Evolutionary conservation across 441 rosid genomes (phyloP).

Genomic region (Arabidopsis hybrid): DNA sequence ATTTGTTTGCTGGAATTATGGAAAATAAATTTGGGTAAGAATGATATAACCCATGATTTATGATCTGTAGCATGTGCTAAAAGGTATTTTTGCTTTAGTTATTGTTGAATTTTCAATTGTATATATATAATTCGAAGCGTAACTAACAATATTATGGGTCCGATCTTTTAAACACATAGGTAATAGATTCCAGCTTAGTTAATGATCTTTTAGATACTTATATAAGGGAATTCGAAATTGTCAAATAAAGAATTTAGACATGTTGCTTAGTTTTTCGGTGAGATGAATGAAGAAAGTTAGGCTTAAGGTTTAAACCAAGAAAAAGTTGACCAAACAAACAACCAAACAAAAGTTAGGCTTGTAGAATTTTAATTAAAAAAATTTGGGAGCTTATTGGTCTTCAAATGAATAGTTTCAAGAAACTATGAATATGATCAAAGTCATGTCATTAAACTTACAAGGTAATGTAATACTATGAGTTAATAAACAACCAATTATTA

Average conservation of each 20-base stretch:
- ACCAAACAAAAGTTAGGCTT: constrained; percentile 12
- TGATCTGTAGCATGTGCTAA: constrained; percentile 40
- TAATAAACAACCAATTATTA: not conserved
- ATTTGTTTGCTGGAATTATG: constrained; percentile 23
- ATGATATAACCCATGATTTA: constrained; percentile 34
- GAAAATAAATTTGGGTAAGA: constrained; percentile 12
- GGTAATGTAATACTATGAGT: constrained; percentile 2
- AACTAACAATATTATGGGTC: constrained; percentile 14
- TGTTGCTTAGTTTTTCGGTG: constrained; percentile 3
- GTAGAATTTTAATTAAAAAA: not conserved
- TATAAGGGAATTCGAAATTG: not conserved
- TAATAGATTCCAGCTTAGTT: not conserved
- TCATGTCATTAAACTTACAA: constrained; percentile 15
- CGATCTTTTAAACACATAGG: not conserved
- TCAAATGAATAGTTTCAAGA: not conserved
- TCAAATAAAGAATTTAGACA: constrained; percentile 3
- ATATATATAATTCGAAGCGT: constrained; percentile 20
- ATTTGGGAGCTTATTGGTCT: constrained; percentile 1
- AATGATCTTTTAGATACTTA: not conserved
- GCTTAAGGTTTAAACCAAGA: constrained; percentile 11
- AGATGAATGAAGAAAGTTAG: constrained; percentile 31
- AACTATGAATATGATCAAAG: not conserved
- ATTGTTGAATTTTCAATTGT: constrained; percentile 8
- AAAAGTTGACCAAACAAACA: constrained; percentile 33
- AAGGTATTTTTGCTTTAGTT: constrained; percentile 19